Evolutionary conservation across 2,329 filamentous ascomycete species (phyloP), one percentile per base, ranked within the genome.

Genomic region (Penicillium sp.): DNA sequence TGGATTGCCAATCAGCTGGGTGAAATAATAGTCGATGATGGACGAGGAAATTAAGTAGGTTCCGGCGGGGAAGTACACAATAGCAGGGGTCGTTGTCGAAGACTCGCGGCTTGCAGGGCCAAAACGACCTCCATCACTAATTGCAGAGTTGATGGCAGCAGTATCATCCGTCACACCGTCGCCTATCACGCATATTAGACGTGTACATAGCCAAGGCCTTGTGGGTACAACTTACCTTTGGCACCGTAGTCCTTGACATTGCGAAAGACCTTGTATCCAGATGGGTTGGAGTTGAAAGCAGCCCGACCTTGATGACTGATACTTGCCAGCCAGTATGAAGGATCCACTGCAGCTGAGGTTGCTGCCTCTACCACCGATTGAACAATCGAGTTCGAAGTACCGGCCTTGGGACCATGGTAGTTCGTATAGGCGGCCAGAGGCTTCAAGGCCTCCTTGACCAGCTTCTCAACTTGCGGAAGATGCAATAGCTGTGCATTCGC

Each of bases 21-120:
- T 89, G 62, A 84, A 84, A 73, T 88, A 89, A 67, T 86, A 87
- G 67, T 86, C 81, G 56, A 87, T 81, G 62, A 90, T 85, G 2
- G 84, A 79, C 0, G 77, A 75, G 45, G 81, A 85, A 59, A 87
- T 79, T 1, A 85, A 54, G 64, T 90, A 90, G 0, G 81, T 87
- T 46, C 85, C 86, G 16, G 80, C 78, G 3, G 82, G 84, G 66
- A 85, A 85, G 70, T 85, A 86, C n/a, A 87, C 80, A 25, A 85
- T 73, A 2, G 83, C 83, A 1, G 84, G 84, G 1, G 81, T 82
- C 0, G 76, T 82, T 0, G 84, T 85, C 4, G 80, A 75, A n/a
- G 74, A 73, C 38, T 71, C 58, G 65, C 77, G 77, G 55, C 67
- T 70, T 22, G 71, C 65, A 26, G 78, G 82, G 5, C 74, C 77